These are phyloP conservation scores for Raphanus sativus DNA, from an alignment of 345 rosid genomes.

Conservation along the genomic window DNA sequence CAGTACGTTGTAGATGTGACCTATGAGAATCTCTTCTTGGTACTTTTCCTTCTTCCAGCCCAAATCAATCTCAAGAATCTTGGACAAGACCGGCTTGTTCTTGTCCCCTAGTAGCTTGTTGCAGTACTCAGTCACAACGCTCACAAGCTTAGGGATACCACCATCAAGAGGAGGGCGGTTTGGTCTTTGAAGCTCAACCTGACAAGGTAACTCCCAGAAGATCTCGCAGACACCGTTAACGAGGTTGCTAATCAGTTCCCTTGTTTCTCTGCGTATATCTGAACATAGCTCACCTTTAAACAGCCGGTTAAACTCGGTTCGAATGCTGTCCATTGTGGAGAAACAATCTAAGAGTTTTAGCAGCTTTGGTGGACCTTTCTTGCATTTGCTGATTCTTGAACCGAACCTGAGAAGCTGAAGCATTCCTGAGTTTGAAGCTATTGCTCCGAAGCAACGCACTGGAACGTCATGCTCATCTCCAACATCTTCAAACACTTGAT, in stretches of 20 bases:
- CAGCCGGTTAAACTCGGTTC: slow-evolving; percentile 62
- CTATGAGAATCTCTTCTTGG: slow-evolving; percentile 48
- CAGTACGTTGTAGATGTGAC: slow-evolving; percentile 51
- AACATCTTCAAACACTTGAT: slow-evolving; percentile 40
- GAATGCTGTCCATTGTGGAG: slow-evolving; percentile 51
- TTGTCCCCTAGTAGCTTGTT: slow-evolving; percentile 53
- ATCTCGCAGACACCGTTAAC: slow-evolving; percentile 61
- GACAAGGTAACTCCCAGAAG: slow-evolving; percentile 69
- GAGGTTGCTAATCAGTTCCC: slow-evolving; percentile 58
- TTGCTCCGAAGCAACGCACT: slow-evolving; percentile 50
- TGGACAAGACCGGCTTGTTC: slow-evolving; percentile 54
- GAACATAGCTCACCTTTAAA: slow-evolving; percentile 55
- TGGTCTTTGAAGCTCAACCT: slow-evolving; percentile 65
- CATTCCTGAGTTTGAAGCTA: slow-evolving; percentile 53
- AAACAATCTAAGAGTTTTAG: slow-evolving; percentile 66
- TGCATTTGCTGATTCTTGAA: slow-evolving; percentile 52
- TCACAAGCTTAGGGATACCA: slow-evolving; percentile 60
- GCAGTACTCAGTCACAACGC: slow-evolving; percentile 66
- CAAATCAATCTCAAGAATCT: slow-evolving; percentile 55
- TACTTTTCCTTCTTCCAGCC: slow-evolving; percentile 65
- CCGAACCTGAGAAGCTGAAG: slow-evolving; percentile 61
- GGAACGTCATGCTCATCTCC: slow-evolving; percentile 37
- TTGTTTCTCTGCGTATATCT: slow-evolving; percentile 56
- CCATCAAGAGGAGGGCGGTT: slow-evolving; percentile 56
- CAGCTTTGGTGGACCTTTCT: slow-evolving; percentile 63